A percentile compares a stretch with the other conserved stretches of the same genome.
phyloP scores from a whole-genome alignment of 2,329 filamentous ascomycete genomes.

The Stemphylium vesicarium region DNA sequence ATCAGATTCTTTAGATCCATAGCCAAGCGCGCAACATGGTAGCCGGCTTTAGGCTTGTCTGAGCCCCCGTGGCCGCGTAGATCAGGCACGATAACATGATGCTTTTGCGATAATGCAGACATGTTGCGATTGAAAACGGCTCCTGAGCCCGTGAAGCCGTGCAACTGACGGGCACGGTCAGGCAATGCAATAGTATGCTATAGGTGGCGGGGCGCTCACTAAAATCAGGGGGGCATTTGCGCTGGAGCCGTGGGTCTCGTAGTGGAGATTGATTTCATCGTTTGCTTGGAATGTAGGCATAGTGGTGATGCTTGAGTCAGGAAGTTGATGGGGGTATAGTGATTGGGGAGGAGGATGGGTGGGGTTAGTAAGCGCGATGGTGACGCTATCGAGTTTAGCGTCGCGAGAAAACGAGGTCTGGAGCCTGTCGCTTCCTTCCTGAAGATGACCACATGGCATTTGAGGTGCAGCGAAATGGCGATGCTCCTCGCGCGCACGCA shows the following conservation, averaged over 20 bases:
- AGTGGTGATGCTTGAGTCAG: not conserved
- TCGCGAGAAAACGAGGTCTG: too few relatives aligned
- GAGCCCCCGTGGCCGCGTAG: constrained; percentile 37
- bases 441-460: too few relatives aligned
- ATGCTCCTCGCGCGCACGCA: too few relatives aligned
- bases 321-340: too few relatives aligned
- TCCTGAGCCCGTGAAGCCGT: constrained; percentile 35
- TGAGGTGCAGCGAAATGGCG: too few relatives aligned
- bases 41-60: constrained; percentile 31
- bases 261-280: constrained; percentile 21
- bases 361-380: too few relatives aligned
- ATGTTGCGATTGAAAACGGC: constrained; percentile 30
- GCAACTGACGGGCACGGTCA: constrained; percentile 21
- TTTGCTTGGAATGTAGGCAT: constrained; percentile 27
- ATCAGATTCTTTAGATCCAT: constrained; percentile 35
- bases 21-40: constrained; percentile 36
- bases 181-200: not conserved
- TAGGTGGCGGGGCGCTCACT: constrained; percentile 9
- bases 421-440: too few relatives aligned
- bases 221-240: constrained; percentile 16
- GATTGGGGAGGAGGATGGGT: too few relatives aligned
- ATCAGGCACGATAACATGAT: constrained; percentile 26
- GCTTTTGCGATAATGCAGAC: constrained; percentile 8
- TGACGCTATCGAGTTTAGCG: too few relatives aligned
- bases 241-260: constrained; percentile 16